Evolutionary conservation across 2,329 filamentous ascomycete genomes (phyloP), one percentile per base, ranked within the genome.

Genomic region (Dothiorella sarmentorum): DNA sequence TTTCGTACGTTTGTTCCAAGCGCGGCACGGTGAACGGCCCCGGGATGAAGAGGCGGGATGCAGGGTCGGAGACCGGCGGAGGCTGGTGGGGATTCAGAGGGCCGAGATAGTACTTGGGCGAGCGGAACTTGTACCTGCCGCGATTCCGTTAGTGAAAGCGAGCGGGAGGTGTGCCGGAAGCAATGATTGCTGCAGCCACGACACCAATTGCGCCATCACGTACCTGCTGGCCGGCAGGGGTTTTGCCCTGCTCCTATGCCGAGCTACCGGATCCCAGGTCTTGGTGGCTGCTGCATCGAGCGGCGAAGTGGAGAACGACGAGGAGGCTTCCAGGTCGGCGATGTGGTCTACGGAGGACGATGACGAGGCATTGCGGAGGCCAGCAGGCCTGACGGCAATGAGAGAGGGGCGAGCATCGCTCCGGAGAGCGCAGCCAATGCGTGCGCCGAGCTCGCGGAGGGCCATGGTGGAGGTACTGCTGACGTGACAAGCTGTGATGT

Each of bases 41-140:
- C 0, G 94, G 92, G 24, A 89, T 81, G 73, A 94, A 99, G 70
- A 91, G 82, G 70, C 94, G 88, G 60, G 94, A 96, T 26, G 88
- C 83, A 0, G 92, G 92, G 68, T 97, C 90, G 62, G 92, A 94
- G 53, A 86, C 83, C 37, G 86, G 82, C n/a, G 91, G 93, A 60
- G 91, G 89, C 77, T 96, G 91, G 68, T 97, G 86, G 52, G 94
- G 94, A 72, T 97, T 92, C 22, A 97, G 82, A 63, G 92, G 92
- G 59, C 94, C 94, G 69, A 93, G 90, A 75, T 96, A 87, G 82
- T 92, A 99, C 78, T 93, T 94, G 63, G 94, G 94, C 52, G 93
- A 88, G 64, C 92, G 91, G 75, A 89, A 97, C 76, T 96, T 90
- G 78, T 97, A 99, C 82, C 93, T 96, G 62, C 18, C 44, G 27